These are phyloP conservation scores for Tylopilus balloui DNA, from an alignment of 768 basidiomycete genomes.

Conservation along the genomic window DNA sequence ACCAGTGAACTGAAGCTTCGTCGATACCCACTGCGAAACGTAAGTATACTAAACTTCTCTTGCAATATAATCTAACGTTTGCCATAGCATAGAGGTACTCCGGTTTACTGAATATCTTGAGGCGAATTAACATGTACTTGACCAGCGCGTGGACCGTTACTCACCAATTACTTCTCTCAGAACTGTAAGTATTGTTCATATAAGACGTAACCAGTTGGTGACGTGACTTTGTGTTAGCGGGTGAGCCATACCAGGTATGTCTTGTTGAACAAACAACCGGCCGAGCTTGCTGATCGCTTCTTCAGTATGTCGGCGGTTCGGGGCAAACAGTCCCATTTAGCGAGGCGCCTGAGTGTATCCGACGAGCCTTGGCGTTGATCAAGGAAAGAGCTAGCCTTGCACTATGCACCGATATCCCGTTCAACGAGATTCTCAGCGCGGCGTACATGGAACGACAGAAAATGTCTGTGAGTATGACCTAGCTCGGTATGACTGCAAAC, in stretches of 20 bases:
- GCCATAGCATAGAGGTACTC: slow-evolving; percentile 64
- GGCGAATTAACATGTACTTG: slow-evolving; percentile 7
- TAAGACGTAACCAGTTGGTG: background rate
- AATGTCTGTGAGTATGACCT: slow-evolving; percentile 58
- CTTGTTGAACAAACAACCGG: background rate
- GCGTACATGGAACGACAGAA: slow-evolving; percentile 84
- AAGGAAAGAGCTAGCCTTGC: slow-evolving; percentile 48
- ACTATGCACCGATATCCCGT: slow-evolving; percentile 37
- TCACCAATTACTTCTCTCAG: slow-evolving; percentile 84
- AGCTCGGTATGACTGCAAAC: background rate
- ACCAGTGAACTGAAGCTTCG: slow-evolving; percentile 56
- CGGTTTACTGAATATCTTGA: background rate
- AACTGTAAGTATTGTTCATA: slow-evolving; percentile 52
- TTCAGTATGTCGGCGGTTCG: slow-evolving; percentile 73
- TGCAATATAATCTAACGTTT: slow-evolving; percentile 8
- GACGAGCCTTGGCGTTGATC: slow-evolving; percentile 55
- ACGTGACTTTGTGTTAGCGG: slow-evolving; percentile 43
- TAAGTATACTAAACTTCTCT: slow-evolving; percentile 27
- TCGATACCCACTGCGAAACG: slow-evolving; percentile 66
- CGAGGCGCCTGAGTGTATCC: slow-evolving; percentile 54
- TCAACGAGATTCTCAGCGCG: slow-evolving; percentile 78
- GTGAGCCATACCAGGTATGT: slow-evolving; percentile 72
- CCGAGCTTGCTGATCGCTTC: slow-evolving; percentile 6
- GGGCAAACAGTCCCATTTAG: slow-evolving; percentile 67
- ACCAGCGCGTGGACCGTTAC: slow-evolving; percentile 60